Conservation (phyloP, 2,329 filamentous ascomycete genomes). For the Chrysoporthe deuterocubensis region DNA sequence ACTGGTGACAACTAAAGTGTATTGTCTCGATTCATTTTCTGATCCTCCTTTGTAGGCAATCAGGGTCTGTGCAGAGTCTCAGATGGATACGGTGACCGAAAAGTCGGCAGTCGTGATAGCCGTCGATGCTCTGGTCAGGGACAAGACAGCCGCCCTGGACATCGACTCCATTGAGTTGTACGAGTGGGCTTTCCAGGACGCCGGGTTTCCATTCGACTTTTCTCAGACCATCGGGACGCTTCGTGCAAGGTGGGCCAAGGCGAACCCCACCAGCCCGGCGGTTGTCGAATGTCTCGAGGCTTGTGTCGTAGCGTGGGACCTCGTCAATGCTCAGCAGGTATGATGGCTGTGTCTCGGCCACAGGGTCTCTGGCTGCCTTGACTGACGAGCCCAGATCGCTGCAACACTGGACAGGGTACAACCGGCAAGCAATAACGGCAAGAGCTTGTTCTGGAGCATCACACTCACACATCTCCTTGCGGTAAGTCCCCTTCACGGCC, state of each 20-base stretch:
- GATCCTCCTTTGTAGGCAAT: conserved; percentile 41
- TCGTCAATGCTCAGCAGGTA: conserved; percentile 62
- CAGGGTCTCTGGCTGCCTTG: too few species aligned
- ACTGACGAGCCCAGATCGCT: conserved; percentile 49
- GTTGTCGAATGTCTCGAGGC: conserved; percentile 53
- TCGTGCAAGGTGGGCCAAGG: conserved; percentile 56
- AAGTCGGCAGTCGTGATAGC: conserved; percentile 49
- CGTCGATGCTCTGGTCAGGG: conserved; percentile 51
- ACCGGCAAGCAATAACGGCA: conserved; percentile 49
- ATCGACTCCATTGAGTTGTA: conserved; percentile 57
- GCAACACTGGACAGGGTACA: conserved; percentile 57
- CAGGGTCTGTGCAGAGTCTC: conserved; percentile 55
- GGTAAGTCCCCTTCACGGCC: conserved; percentile 41
- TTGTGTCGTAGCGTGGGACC: conserved; percentile 59
- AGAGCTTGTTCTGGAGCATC: conserved; percentile 60
- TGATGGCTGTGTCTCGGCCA: conserved; percentile 23
- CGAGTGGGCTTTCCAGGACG: conserved; percentile 54
- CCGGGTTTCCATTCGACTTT: conserved; percentile 41
- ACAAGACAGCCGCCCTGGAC: conserved; percentile 52
- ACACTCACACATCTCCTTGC: conserved; percentile 57
- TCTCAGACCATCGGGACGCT: conserved; percentile 54
- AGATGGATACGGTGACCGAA: conserved; percentile 53
- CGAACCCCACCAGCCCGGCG: conserved; percentile 49
- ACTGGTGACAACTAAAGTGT: not conserved
- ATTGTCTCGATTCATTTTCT: too few species aligned